A percentile compares a stretch with the other conserved stretches of the same genome.
Evolutionary conservation across 768 basidiomycete species (phyloP).

Genomic region (Collybiopsis confluens): DNA sequence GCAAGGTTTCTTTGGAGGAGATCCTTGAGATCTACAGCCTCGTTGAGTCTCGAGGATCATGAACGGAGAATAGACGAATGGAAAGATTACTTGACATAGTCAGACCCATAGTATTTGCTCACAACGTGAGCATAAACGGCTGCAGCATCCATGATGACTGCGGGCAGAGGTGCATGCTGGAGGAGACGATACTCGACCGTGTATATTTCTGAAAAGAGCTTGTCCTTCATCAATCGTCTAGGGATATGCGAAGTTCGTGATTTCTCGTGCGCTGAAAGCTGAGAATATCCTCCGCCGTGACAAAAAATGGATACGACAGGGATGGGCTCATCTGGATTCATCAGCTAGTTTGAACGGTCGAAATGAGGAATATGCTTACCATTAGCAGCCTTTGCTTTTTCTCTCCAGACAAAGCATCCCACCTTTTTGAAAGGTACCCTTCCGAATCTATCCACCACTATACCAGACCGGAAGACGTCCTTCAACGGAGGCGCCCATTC

Average conservation of each 20-base stretch:
- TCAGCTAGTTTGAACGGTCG: conserved; percentile 16
- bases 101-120: conserved; percentile 19
- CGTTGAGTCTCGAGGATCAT: not conserved
- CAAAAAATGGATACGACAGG: conserved; percentile 45
- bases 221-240: conserved; percentile 33
- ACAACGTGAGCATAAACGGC: conserved; percentile 47
- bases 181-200: conserved; percentile 50
- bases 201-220: conserved; percentile 30
- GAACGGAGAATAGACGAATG: no score
- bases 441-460: conserved; percentile 30
- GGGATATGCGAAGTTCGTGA: conserved; percentile 46
- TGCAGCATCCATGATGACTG: conserved; percentile 48
- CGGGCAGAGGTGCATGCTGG: conserved; percentile 51
- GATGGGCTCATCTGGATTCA: conserved; percentile 19
- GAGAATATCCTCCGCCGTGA: conserved; percentile 54
- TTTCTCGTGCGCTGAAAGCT: conserved; percentile 52
- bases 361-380: not conserved
- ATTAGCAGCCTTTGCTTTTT: conserved; percentile 23
- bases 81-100: not conserved
- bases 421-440: conserved; percentile 36
- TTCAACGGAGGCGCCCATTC: conserved; percentile 44
- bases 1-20: conserved; percentile 7
- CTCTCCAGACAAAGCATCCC: conserved; percentile 48
- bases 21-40: not conserved
- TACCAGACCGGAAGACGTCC: conserved; percentile 34